Conservation (phyloP, 495 filamentous ascomycete species). For the Podospora conica region DNA sequence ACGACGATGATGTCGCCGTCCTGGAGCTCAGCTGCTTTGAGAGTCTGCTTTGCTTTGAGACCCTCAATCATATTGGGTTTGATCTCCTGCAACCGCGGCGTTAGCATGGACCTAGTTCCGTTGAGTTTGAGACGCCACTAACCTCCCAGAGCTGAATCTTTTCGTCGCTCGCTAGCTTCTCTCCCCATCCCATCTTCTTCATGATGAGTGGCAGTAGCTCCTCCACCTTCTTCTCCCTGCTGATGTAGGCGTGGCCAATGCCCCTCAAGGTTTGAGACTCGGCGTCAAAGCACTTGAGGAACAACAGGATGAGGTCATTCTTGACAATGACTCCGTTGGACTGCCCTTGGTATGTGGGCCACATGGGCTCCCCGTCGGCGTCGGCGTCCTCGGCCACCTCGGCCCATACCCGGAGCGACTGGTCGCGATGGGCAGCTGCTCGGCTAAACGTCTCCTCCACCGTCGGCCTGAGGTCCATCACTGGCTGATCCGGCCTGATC, state of each 20-base stretch:
- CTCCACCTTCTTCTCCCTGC: conserved; percentile 75
- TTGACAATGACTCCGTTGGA: conserved; percentile 44
- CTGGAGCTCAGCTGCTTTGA: conserved; percentile 88
- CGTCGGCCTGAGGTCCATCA: conserved; percentile 69
- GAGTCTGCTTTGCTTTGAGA: conserved; percentile 83
- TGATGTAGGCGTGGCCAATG: conserved; percentile 75
- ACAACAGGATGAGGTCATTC: conserved; percentile 65
- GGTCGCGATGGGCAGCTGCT: conserved; percentile 55
- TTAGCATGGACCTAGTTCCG: conserved; percentile 15
- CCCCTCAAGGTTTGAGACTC: conserved; percentile 68
- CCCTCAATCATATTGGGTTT: conserved; percentile 94
- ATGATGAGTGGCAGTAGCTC: conserved; percentile 78
- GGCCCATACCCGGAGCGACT: conserved; percentile 77
- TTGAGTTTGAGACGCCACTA: conserved; percentile 9
- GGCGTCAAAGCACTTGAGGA: conserved; percentile 87
- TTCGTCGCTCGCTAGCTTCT: conserved; percentile 42
- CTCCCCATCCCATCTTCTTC: conserved; percentile 82
- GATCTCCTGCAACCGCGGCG: conserved; percentile 59
- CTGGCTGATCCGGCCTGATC: conserved; percentile 77
- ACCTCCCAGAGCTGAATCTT: conserved; percentile 71
- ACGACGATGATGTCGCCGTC: conserved; percentile 97
- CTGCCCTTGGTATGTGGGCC: conserved; percentile 51
- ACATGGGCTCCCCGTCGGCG: conserved; percentile 57
- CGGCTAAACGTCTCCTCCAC: conserved; percentile 71
- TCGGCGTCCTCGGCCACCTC: conserved; percentile 63